These are phyloP conservation scores for Coemansia sp. DNA, from an alignment of 192 early-diverging fungal species.

Conservation along the genomic window DNA sequence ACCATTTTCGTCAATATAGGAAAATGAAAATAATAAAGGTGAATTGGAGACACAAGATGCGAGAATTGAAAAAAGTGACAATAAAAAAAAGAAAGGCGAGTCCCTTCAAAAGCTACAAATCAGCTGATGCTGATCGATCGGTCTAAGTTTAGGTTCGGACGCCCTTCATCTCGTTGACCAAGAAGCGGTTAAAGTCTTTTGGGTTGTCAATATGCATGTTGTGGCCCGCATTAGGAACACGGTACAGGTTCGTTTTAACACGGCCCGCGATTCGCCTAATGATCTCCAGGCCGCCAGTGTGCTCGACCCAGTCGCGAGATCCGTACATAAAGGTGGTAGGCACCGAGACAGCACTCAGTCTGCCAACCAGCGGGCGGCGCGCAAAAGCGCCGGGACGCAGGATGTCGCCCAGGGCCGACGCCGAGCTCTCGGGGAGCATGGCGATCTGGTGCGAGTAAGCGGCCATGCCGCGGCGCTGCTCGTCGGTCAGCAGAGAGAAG, in stretches of 20 bases:
- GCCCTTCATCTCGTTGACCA: slow-evolving; percentile 57
- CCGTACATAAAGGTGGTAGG: slow-evolving; percentile 81
- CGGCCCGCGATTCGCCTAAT: slow-evolving; percentile 59
- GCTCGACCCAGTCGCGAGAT: slow-evolving; percentile 90
- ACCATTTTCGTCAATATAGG: slow-evolving; percentile 12
- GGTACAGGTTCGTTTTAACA: slow-evolving; percentile 39
- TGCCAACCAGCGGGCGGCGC: slow-evolving; percentile 68
- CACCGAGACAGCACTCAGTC: slow-evolving; percentile 63
- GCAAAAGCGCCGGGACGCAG: slow-evolving; percentile 84
- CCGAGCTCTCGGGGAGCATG: slow-evolving; percentile 75
- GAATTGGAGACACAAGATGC: neutral
- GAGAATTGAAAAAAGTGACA: neutral
- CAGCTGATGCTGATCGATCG: neutral
- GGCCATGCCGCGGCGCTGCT: slow-evolving; percentile 67
- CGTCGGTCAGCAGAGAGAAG: slow-evolving; percentile 66
- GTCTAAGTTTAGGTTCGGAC: neutral
- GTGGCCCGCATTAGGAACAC: slow-evolving; percentile 68
- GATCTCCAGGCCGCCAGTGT: slow-evolving; percentile 64
- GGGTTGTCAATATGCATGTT: slow-evolving; percentile 90
- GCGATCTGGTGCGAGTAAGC: slow-evolving; percentile 85
- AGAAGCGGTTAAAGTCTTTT: slow-evolving; percentile 61
- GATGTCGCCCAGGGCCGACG: slow-evolving; percentile 75
- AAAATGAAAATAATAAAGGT: neutral
- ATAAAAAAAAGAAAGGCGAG: neutral
- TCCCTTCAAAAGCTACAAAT: neutral